A percentile compares a stretch with the other conserved stretches of the same genome.
phyloP scores from a whole-genome alignment of 306 rosid genomes.

The Vigna angularis region DNA sequence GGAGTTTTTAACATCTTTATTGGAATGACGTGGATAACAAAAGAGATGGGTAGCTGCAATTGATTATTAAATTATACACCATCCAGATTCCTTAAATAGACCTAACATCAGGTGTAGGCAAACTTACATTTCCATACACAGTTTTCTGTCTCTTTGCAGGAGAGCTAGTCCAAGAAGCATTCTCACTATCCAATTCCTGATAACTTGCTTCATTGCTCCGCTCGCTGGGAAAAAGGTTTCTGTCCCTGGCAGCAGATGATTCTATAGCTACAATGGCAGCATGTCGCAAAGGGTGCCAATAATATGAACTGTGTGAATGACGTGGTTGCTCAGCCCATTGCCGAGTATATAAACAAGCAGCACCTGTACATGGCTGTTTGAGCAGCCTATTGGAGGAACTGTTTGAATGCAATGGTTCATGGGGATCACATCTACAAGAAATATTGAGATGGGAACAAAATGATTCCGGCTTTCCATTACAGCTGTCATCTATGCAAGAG shows the following conservation, averaged over 20 bases:
- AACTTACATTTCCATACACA: constrained; percentile 57
- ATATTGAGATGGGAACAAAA: constrained; percentile 27
- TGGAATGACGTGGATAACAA: background rate
- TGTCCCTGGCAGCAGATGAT: constrained; percentile 88
- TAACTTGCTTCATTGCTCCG: constrained; percentile 47
- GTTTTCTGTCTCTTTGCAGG: constrained; percentile 74
- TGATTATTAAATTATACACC: constrained; percentile 1
- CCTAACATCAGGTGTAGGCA: constrained; percentile 7
- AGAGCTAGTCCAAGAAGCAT: constrained; percentile 50
- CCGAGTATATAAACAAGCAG: constrained; percentile 77
- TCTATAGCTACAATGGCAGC: constrained; percentile 88
- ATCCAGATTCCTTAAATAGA: constrained; percentile 34
- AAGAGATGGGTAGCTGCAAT: background rate
- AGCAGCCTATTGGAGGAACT: constrained; percentile 38
- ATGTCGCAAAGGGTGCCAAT: constrained; percentile 81
- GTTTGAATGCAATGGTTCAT: constrained; percentile 38
- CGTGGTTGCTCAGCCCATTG: constrained; percentile 68
- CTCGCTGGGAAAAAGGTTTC: constrained; percentile 57
- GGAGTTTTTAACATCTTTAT: background rate
- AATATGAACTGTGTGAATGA: constrained; percentile 46
- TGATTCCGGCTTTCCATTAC: constrained; percentile 44
- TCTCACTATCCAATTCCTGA: constrained; percentile 48
- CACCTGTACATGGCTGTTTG: constrained; percentile 45
- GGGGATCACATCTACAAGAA: constrained; percentile 44
- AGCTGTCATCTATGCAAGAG: constrained; percentile 46